phyloP scores from a whole-genome alignment of 2,329 filamentous ascomycete genomes.

The Anthostomella pinea region DNA sequence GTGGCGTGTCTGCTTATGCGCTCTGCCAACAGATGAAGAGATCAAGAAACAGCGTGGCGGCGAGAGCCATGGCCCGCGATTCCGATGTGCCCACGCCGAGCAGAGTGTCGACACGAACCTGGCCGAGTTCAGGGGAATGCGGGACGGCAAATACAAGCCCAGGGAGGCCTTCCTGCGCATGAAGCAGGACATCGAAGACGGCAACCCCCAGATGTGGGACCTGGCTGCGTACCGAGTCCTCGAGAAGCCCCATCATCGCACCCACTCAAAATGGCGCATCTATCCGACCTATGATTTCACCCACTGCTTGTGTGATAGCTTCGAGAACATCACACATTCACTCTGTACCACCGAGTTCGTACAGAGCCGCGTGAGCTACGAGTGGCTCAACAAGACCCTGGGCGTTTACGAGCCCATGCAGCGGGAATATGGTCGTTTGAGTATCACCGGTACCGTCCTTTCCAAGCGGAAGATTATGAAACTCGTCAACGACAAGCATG shows the following conservation, averaged over 20 bases:
- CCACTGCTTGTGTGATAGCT: slow-evolving; percentile 87
- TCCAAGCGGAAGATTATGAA: slow-evolving; percentile 82
- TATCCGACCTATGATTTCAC: slow-evolving; percentile 95
- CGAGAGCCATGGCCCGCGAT: slow-evolving; percentile 66
- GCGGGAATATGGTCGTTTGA: slow-evolving; percentile 66
- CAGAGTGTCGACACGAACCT: slow-evolving; percentile 74
- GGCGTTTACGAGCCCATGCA: slow-evolving; percentile 92
- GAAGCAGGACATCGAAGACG: slow-evolving; percentile 82
- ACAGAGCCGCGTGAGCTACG: slow-evolving; percentile 80
- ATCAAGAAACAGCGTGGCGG: slow-evolving; percentile 86
- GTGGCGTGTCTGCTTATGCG: neutral
- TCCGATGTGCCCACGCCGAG: slow-evolving; percentile 76
- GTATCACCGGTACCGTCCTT: slow-evolving; percentile 79
- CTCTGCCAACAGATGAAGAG: slow-evolving; percentile 56
- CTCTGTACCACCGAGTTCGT: slow-evolving; percentile 93
- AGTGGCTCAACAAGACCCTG: slow-evolving; percentile 80
- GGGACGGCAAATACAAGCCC: slow-evolving; percentile 84
- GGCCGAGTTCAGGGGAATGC: slow-evolving; percentile 82
- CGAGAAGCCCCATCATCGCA: slow-evolving; percentile 69
- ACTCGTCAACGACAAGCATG: slow-evolving; percentile 73
- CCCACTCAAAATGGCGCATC: slow-evolving; percentile 82
- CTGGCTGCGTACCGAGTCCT: slow-evolving; percentile 85
- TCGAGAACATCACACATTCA: slow-evolving; percentile 88
- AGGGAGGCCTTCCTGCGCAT: slow-evolving; percentile 83
- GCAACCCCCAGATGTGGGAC: slow-evolving; percentile 91